Conservation (phyloP, 192 early-diverging fungal genomes). For the Pilobolus umbonatus region DNA sequence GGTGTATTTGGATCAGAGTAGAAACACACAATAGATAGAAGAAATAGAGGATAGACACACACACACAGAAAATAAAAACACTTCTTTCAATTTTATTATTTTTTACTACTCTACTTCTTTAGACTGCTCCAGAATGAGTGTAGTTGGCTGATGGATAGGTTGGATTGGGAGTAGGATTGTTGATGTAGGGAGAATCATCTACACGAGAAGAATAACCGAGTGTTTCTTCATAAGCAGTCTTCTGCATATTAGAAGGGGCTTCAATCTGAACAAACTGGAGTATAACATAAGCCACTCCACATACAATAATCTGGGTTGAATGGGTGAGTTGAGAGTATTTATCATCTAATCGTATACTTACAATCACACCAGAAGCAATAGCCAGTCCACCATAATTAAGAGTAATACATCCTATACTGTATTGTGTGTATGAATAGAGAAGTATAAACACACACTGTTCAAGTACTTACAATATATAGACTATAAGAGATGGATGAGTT, state of each 20-base stretch:
- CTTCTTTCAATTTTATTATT: not conserved
- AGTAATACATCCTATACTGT: slow-evolving; percentile 28
- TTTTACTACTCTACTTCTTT: not conserved
- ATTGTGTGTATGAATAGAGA: not conserved
- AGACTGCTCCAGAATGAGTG: not conserved
- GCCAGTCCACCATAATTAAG: slow-evolving; percentile 11
- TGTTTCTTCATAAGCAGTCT: slow-evolving; percentile 15
- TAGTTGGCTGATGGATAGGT: slow-evolving; percentile 6
- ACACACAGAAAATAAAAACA: not conserved
- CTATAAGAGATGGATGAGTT: slow-evolving; percentile 6
- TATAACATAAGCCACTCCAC: slow-evolving; percentile 22
- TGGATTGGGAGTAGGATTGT: not conserved
- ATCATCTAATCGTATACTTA: slow-evolving; percentile 7
- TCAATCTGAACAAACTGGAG: slow-evolving; percentile 23
- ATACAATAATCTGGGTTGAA: slow-evolving; percentile 8
- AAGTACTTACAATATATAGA: too few relatives aligned
- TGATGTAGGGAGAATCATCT: not conserved
- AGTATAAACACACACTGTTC: not conserved
- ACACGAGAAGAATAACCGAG: not conserved
- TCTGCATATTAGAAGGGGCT: slow-evolving; percentile 28
- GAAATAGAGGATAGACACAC: not conserved
- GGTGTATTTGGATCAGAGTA: slow-evolving; percentile 62
- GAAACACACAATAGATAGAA: slow-evolving; percentile 34
- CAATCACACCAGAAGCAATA: slow-evolving; percentile 29
- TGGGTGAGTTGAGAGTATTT: not conserved